Evolutionary conservation across 192 early-diverging fungal species (phyloP), one percentile per base, ranked within the genome.

Genomic region (Backusella luteola): DNA sequence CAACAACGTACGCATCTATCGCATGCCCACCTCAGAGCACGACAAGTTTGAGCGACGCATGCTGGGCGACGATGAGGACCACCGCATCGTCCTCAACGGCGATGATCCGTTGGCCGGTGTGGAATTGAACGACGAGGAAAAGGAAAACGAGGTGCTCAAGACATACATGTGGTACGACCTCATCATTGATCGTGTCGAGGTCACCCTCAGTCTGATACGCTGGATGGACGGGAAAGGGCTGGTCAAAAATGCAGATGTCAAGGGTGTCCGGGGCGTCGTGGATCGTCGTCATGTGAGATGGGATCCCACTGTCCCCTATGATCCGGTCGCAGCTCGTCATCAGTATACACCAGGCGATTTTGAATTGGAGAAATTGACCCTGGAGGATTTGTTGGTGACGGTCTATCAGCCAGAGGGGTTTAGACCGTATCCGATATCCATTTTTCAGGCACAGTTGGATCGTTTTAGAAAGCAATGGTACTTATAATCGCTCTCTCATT

Each of bases 321-420:
- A 84, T 34, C 93, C 94, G 56, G 83, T 79, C 4, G 89, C 90
- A 8, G 81, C 85, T 0, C 86, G 91, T 4, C 84, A 88, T 11
- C 78, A 86, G 36, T 90, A 92, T 49, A 87, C 89, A 5, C 89
- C 92, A 1, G 94, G 91, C 21, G 90, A 94, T 66, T 97, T 97
- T 88, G 94, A 96, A 72, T 84, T 98, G 75, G 93, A 94, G 8
- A 83, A 85, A 3, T 84, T 99, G 36, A 87, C 89, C 12, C 69
- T 98, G 44, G 95, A 99, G 41, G 96, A 98, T 74, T 85, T 97
- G 77, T 84, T 96, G 74, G 82, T 98, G 36, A 96, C 92, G 0
- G 88, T 98, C n/a, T 89, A 92, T 69, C 93, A 95, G 67, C 94
- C 93, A 0, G 85, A 91, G 34, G 85, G 88, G 44, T 97, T 96